Percentiles rank a stretch among this genome's conserved stretches.
These are phyloP conservation scores for Zopfochytrium polystomum DNA, from an alignment of 371 early-diverging fungal genomes.

Conservation along the genomic window DNA sequence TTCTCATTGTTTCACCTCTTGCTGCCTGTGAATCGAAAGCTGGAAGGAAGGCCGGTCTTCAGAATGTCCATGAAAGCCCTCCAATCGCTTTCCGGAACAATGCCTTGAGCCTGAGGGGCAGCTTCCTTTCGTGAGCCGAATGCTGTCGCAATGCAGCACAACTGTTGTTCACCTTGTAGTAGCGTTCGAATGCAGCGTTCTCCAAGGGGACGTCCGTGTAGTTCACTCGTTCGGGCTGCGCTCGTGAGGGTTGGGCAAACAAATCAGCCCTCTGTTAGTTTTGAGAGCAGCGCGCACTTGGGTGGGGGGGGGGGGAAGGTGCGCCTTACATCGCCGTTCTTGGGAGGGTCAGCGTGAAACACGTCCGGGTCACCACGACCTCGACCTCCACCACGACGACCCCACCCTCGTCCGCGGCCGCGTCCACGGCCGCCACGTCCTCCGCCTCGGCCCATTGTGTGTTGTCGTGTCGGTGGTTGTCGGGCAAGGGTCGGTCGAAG, in stretches of 20 bases:
- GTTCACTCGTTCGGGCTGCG: neutral
- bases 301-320: too few species aligned
- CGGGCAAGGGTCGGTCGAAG: too few species aligned
- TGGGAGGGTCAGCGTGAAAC: too few species aligned
- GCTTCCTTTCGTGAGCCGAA: neutral
- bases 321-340: neutral
- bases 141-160: neutral
- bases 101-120: constrained; percentile 53
- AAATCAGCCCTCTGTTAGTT: too few species aligned
- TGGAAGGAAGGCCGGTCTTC: constrained; percentile 66
- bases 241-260: too few species aligned
- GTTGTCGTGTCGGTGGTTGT: too few species aligned
- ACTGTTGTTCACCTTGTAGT: constrained; percentile 65
- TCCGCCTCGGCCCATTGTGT: too few species aligned
- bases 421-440: too few species aligned
- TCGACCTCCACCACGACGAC: too few species aligned
- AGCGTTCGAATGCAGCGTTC: constrained; percentile 66
- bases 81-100: constrained; percentile 83
- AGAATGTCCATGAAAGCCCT: constrained; percentile 45
- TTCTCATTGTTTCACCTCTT: constrained; percentile 31
- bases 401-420: too few species aligned
- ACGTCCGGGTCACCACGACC: too few species aligned
- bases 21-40: constrained; percentile 91
- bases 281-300: too few species aligned
- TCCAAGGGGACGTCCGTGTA: constrained; percentile 51